phyloP scores from a whole-genome alignment of 139 green algal species.

The Pycnococcus provasolii region DNA sequence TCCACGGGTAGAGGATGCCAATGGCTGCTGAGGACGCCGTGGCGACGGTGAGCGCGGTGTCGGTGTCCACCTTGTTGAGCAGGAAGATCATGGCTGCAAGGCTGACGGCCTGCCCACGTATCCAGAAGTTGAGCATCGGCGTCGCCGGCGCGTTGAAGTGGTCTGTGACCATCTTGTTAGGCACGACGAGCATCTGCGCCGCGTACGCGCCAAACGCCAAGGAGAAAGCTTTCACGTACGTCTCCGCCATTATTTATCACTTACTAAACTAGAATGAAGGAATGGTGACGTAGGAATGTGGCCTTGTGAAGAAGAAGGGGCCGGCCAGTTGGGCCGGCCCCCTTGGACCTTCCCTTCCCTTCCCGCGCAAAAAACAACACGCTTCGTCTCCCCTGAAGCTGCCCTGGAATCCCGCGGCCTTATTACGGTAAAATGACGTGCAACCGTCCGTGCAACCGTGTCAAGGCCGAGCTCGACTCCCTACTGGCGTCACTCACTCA shows the following conservation, averaged over 20 bases:
- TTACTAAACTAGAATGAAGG: too few relatives aligned
- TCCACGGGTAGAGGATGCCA: slow-evolving; percentile 11
- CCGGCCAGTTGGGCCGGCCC: too few relatives aligned
- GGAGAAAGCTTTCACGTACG: background rate
- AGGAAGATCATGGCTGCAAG: background rate
- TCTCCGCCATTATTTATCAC: background rate
- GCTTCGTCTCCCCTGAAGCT: too few relatives aligned
- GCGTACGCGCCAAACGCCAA: background rate
- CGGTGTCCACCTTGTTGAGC: background rate
- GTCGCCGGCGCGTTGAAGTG: slow-evolving; percentile 15
- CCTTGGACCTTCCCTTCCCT: too few relatives aligned
- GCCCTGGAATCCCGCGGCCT: too few relatives aligned
- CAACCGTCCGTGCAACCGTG: too few relatives aligned
- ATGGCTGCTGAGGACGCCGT: background rate
- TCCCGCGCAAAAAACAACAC: too few relatives aligned
- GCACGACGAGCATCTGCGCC: slow-evolving; percentile 15
- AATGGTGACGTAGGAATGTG: too few relatives aligned
- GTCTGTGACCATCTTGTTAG: slow-evolving; percentile 17
- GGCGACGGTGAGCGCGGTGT: background rate
- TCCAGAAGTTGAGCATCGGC: slow-evolving; percentile 8
- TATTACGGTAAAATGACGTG: too few relatives aligned
- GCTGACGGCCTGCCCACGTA: background rate
- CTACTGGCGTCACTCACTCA: too few relatives aligned
- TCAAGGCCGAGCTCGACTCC: too few relatives aligned
- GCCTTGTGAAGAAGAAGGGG: too few relatives aligned